Base-by-base conservation (phyloP, 2,329 filamentous ascomycete species). In the Penicillium fuscoglaucum region DNA sequence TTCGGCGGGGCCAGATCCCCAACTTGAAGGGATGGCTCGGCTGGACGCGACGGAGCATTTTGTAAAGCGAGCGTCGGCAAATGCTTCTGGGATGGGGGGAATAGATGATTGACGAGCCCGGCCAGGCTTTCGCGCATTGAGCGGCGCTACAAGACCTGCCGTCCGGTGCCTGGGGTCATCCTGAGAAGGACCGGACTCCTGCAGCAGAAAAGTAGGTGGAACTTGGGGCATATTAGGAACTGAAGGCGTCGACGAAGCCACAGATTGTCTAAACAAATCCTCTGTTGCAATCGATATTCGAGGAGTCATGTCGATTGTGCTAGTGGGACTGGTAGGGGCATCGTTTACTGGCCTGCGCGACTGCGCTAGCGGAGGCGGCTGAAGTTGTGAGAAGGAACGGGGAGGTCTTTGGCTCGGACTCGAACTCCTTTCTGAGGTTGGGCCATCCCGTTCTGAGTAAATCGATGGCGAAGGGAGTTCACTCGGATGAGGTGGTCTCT, bases 71-170 rank as follows among this genome's bases (percentile, higher is more conserved):
- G 73, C 66, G 50, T 76, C 79, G 0, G 84, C 81, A 61, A 82
- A 84, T 69, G 92, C 89, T 72, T 92, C 90, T 0, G 87, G 87
- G 53, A 93, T 92, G 0, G 90, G 89, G 0, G 89, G 89, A 28
- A 92, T 88, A 59, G 82, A 88, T 0, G 88, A 89, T 62, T 82
- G 84, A 3, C 87, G 74, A 31, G 74, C 77, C 89, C 66, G 89
- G 87, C 60, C 69, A 66, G 56, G 70, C 69, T 54, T 62, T 17
- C 60, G 63, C 13, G 72, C 65, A 39, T 72, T 72, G 24, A 70
- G 57, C 17, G 70, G 72, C 10, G 72, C 72, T 45, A 70, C 68
- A 40, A 73, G 67, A 44, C 70, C 70, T 26, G 62, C 63, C 17
- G 61, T 60, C 56, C 67, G 70, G 53, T 66, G 68, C 51, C 68